Base-by-base conservation (phyloP, 768 basidiomycete species). In the Dendrothele bispora region DNA sequence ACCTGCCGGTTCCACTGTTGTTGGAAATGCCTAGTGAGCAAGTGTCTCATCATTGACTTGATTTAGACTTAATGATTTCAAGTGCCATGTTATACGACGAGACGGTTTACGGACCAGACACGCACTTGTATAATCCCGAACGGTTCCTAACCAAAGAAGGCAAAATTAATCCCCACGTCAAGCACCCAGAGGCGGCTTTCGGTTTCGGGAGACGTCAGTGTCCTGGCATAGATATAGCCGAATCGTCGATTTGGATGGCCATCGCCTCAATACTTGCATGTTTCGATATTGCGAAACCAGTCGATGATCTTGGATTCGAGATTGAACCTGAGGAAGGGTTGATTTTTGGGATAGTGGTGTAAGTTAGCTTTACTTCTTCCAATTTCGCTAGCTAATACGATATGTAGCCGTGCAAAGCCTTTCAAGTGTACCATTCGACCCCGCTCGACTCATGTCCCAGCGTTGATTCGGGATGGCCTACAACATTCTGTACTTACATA, bases 61-160 rank as follows among this genome's bases (percentile, higher is more conserved):
- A 12, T 5, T 4, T n/a, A 8, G 15, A 43, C 12, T 11, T 17
- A 21, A 22, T 20, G 10, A 5, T 18, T 27, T 26, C 11, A 15
- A 26, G 41, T 24, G 41, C 41, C 14, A 29, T 43, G 15, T 25
- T 43, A 55, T 49, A 38, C 64, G 53, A 50, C 61, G 55, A 14
- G 52, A 17, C 27, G 4, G 11, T 27, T 27, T 43, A 27, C 21
- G 41, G 41, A 10, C 17, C 15, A 5, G 41, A 66, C 34, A 61
- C 65, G 12, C 47, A 55, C 15, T 35, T n/a, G 11, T 66, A 66
- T 46, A 52, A 52, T 21, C 64, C 64, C 10, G 64, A 66, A 25
- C 60, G 62, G 18, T 64, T 58, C 37, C 49, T 58, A n/a, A 11
- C 7, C 22, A n/a, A 21, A 24, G 29, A 58, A 45, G 7, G 45